phyloP scores from a whole-genome alignment of 2,329 filamentous ascomycete species.

The Phaeosphaeria sp. region DNA sequence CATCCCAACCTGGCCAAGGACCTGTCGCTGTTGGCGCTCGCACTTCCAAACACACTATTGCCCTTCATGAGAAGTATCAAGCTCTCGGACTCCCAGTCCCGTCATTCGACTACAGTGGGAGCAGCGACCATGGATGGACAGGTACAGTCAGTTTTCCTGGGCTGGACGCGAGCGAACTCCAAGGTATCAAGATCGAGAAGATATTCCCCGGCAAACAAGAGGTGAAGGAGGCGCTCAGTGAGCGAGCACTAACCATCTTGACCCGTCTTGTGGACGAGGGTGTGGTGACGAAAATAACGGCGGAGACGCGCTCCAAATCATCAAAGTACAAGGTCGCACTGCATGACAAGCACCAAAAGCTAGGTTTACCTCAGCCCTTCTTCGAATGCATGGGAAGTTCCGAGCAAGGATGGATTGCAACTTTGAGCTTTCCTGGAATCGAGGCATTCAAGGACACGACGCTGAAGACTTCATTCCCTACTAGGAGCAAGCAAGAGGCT shows the following conservation, averaged over 20 bases:
- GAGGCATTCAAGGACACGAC: conserved; percentile 21
- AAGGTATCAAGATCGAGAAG: conserved; percentile 27
- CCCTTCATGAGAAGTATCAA: conserved; percentile 36
- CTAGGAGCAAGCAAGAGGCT: conserved; percentile 50
- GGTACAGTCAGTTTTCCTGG: conserved; percentile 32
- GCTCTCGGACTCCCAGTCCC: conserved; percentile 31
- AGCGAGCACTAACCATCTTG: conserved; percentile 37
- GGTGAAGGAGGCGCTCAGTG: conserved; percentile 51
- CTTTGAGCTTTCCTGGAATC: conserved; percentile 30
- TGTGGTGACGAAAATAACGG: conserved; percentile 24
- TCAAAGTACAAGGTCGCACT: conserved; percentile 30
- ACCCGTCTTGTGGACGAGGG: conserved; percentile 28
- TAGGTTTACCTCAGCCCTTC: conserved; percentile 27
- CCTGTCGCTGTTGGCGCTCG: conserved; percentile 31
- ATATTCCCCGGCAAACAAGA: conserved; percentile 47
- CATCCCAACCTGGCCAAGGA: conserved; percentile 1
- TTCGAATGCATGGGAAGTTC: conserved; percentile 24
- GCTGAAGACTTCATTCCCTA: conserved; percentile 21
- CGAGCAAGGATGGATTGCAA: conserved; percentile 26
- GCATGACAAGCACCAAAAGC: conserved; percentile 33
- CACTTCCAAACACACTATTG: conserved; percentile 26
- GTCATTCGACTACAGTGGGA: conserved; percentile 22
- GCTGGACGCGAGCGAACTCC: conserved; percentile 17
- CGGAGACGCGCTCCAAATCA: not conserved
- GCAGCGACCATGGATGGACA: conserved; percentile 22